Percentiles rank a stretch among this genome's conserved stretches.
phyloP scores from a whole-genome alignment of 768 basidiomycete genomes.

The Rhodotorula babjevae region DNA sequence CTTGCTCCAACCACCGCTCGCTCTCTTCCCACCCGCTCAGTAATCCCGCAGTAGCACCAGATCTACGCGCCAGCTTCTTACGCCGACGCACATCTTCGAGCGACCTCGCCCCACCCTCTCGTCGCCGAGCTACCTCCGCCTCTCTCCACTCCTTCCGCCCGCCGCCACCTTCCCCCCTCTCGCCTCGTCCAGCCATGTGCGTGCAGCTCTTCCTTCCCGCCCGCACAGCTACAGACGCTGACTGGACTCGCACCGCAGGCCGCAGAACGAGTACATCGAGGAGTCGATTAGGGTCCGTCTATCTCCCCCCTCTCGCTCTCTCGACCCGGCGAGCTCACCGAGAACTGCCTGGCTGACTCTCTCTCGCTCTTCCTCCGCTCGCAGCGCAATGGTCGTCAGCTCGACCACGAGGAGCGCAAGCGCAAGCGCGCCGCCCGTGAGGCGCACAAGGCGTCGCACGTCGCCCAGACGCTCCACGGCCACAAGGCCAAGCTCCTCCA shows the following conservation, averaged over 20 bases:
- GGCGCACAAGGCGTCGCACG: slow-evolving; percentile 60
- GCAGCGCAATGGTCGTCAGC: slow-evolving; percentile 78
- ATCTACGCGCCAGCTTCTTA: too few relatives aligned
- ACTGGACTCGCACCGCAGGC: slow-evolving; percentile 6
- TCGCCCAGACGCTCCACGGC: slow-evolving; percentile 90
- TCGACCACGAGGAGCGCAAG: slow-evolving; percentile 95
- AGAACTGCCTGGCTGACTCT: background rate
- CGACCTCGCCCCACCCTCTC: background rate
- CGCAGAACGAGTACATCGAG: slow-evolving; percentile 97
- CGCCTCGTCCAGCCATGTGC: background rate
- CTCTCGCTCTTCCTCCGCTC: background rate
- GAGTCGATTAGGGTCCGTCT: slow-evolving; percentile 71
- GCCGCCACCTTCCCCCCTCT: background rate
- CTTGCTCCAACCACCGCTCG: background rate
- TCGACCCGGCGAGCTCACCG: background rate
- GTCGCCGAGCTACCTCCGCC: background rate
- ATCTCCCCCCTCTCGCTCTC: background rate
- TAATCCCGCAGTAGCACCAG: too few relatives aligned
- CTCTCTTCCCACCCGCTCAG: too few relatives aligned
- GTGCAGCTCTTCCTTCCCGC: background rate
- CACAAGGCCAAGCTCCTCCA: slow-evolving; percentile 97
- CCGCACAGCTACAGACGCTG: background rate
- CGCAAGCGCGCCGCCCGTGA: slow-evolving; percentile 51
- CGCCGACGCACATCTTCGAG: too few relatives aligned
- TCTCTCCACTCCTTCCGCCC: background rate